Evolutionary conservation across 2,329 filamentous ascomycete genomes (phyloP).

Genomic region (Calonectria naviculata): DNA sequence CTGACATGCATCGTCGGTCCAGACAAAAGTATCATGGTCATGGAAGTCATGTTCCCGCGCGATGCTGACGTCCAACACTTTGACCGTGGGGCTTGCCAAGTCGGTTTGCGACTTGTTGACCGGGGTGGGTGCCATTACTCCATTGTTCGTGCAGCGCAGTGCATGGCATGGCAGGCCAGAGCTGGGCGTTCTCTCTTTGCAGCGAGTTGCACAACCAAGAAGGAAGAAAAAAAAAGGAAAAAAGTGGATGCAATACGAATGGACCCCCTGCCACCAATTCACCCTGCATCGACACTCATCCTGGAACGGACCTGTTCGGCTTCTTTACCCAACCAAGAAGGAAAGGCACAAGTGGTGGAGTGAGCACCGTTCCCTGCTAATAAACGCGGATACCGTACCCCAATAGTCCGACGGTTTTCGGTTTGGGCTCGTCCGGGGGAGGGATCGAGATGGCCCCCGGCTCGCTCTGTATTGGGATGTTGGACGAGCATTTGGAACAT

Average conservation of each 20-base stretch:
- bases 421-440: background rate
- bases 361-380: background rate
- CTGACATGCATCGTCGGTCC: slow-evolving; percentile 9
- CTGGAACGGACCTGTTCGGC: background rate
- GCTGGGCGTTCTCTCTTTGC: slow-evolving; percentile 17
- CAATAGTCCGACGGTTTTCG: background rate
- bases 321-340: slow-evolving; percentile 9
- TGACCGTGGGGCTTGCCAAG: slow-evolving; percentile 7
- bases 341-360: background rate
- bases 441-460: background rate
- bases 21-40: slow-evolving; percentile 7
- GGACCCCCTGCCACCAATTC: slow-evolving; percentile 3
- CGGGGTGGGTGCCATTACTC: slow-evolving; percentile 7
- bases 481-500: slow-evolving; percentile 6
- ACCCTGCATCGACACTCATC: slow-evolving; percentile 22
- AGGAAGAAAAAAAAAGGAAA: background rate
- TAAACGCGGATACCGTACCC: background rate
- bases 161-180: slow-evolving; percentile 11
- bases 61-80: slow-evolving; percentile 11
- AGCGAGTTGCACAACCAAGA: slow-evolving; percentile 17
- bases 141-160: slow-evolving; percentile 5
- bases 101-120: slow-evolving; percentile 5
- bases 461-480: background rate
- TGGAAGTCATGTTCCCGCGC: slow-evolving; percentile 5
- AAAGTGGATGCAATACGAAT: slow-evolving; percentile 34